Evolutionary conservation across 768 basidiomycete species (phyloP), one percentile per base, ranked within the genome.

Genomic region (Mycena leptocephala): DNA sequence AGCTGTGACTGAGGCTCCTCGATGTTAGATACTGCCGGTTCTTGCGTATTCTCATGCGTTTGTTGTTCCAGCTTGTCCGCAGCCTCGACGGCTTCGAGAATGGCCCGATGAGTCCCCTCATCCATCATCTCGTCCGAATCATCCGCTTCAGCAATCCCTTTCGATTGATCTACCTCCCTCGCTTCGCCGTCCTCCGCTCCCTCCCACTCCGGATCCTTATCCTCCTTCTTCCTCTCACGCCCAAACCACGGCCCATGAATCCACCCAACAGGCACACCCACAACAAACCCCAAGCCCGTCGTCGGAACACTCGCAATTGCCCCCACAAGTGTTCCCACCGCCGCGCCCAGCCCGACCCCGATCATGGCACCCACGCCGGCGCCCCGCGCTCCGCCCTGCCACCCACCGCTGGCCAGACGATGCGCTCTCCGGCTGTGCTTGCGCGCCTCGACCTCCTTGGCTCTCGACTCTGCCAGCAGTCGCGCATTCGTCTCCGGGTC

Each of bases 171-270:
- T 55, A 18, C 70, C 20, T 55, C 70, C 70, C 26, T 39, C 35
- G 59, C 48, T 71, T 56, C 62, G 48, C 33, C 61, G 20, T 64
- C 70, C 70, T 51, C 70, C 37, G 28, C 61, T n/a, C 62, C 30
- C 62, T 64, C 70, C 26, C 48, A 8, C 32, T 62, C 41, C 59
- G 16, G 33, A 35, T 35, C 62, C 26, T 51, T 39, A 51, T 64
- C 61, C 37, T 53, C 35, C 51, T 64, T 32, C 62, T 20, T 72
- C 30, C 20, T 28, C 37, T 13, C 46, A 51, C 35, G 35, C 39
- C 70, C 51, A 64, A 64, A 35, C 70, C 70, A 72, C 48, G 70
- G 70, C 70, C 70, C 70, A 72, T 72, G 70, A 64, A 72, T 72
- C 70, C 62, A 72, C 28, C 70, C 70, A 55, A 64, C 70, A 53